Base-by-base conservation (phyloP, 345 rosid species). In the Boechera retrofracta region DNA sequence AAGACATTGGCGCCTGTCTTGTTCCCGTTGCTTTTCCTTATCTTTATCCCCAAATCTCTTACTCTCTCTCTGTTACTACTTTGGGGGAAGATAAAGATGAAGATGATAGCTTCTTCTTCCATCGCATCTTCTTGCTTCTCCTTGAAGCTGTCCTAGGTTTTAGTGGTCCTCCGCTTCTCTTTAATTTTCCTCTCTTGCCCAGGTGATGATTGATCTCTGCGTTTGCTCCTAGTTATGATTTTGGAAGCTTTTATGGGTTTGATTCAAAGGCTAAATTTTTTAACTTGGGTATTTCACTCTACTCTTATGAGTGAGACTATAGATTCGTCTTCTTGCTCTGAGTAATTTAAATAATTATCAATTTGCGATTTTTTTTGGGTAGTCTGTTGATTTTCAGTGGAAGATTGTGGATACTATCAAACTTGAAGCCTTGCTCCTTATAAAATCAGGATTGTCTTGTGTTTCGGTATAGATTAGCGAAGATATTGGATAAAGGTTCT, bases 1-100 rank as follows among this genome's bases (percentile, higher is more conserved):
- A 52, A 44, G 9, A n/a, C 65, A 70, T 64, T 71, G 72, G 67
- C 80, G 80, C 80, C 72, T 77, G 76, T 77, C 67, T 71, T 64
- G 76, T 64, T 71, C 76, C 72, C 80, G 76, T 77, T 77, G 72
- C 81, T 64, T 71, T 64, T 65, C 44, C 44, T 60, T 21, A 70
- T 71, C 80, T 77, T 45, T 63, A 63, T 77, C 80, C 56, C 6
- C 26, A 55, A 54, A 13, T 35, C 36, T 12, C 35, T 31, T 31
- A 49, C 67, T 58, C 24, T 66, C 58, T 55, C 13, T 6, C 39
- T 68, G 28, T 26, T 45, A 51, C 48, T 70, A 63, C 64, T 70
- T 56, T 47, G 33, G 51, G 58, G 8, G 24, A 21, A 21, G 24
- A 21, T 21, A 21, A 21, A 21, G 1, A 21, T 21, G 71, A 54